Conservation (phyloP, 768 basidiomycete genomes). For the Cyclocybe aegerita region DNA sequence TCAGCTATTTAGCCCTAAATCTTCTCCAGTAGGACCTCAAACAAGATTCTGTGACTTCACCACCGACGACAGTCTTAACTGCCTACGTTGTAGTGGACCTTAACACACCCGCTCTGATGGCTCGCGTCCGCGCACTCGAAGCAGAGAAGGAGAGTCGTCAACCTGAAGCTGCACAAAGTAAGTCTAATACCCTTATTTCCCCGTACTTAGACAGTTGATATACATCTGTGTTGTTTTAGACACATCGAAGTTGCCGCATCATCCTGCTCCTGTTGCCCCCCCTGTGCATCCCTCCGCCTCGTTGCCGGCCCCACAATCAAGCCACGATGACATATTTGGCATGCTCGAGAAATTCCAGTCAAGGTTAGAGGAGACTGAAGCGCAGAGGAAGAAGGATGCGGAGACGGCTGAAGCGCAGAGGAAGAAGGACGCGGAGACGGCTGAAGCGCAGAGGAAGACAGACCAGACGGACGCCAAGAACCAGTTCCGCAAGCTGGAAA, state of each 20-base stretch:
- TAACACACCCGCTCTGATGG: constrained; percentile 7
- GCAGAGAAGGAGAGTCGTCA: constrained; percentile 6
- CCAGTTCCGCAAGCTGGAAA: neutral
- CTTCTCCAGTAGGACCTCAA: neutral
- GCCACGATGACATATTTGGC: neutral
- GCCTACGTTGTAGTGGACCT: constrained; percentile 1
- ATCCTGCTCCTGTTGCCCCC: neutral
- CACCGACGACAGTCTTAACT: neutral
- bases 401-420: constrained; percentile 1
- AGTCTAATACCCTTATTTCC: neutral
- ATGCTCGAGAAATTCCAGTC: constrained; percentile 5
- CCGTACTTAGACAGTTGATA: too few species aligned
- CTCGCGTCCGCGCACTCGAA: neutral
- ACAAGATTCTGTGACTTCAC: constrained; percentile 4
- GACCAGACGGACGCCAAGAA: constrained; percentile 5
- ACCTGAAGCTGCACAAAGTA: constrained; percentile 2
- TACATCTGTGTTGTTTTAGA: too few species aligned
- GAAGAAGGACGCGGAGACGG: constrained; percentile 6
- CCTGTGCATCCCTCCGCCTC: neutral
- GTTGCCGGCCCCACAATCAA: constrained; percentile 1
- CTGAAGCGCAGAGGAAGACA: constrained; percentile 4
- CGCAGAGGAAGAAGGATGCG: constrained; percentile 5
- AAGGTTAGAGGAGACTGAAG: constrained; percentile 4
- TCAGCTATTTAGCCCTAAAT: neutral
- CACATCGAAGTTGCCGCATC: neutral